Base-by-base conservation (phyloP, 305 asterid genomes). In the Striga hermonthica region DNA sequence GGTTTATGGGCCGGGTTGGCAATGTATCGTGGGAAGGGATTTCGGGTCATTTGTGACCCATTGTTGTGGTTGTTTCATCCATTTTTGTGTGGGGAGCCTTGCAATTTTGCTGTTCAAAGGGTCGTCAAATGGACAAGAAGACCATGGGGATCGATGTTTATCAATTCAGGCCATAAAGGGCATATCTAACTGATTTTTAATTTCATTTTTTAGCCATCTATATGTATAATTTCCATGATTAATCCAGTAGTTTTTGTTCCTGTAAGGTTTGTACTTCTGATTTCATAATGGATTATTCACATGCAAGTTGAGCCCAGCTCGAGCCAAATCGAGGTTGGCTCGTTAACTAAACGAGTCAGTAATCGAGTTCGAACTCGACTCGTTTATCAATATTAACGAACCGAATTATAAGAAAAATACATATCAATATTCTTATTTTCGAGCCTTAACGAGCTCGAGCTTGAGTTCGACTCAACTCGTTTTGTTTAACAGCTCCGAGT, bases 11-110 rank as follows among this genome's bases (percentile, higher is more conserved):
- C 54, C 67, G 1, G 94, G 95, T 0, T 88, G 98, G 98, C 96
- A 91, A 52, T 91, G 98, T 74, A 88, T 88, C 3, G 98, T 91
- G 4, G 98, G 98, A 66, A 88, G 90, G 0, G 91, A 88, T 70
- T 91, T 88, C 70, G 95, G 96, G 49, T 91, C 98, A 16, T 91
- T 91, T 76, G 95, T 88, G 70, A 91, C 91, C 3, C 98, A 91
- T 61, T 88, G 94, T 76, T 76, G 7, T 38, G 96, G 98, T 0
- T 86, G 89, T 66, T 91, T 91, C 75, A 88, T 88, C 76, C 80
- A 86, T 75, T 91, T 91, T 9, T 69, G 78, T 47, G 49, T 91
- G 1, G 94, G 94, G 9, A 91, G 78, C 74, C 91, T 88, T 39
- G 82, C 91, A 0, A 80, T 91, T 78, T 77, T 91, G 68, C 96